Conservation (phyloP, 2,329 filamentous ascomycete genomes). For the Fusarium hainanense region DNA sequence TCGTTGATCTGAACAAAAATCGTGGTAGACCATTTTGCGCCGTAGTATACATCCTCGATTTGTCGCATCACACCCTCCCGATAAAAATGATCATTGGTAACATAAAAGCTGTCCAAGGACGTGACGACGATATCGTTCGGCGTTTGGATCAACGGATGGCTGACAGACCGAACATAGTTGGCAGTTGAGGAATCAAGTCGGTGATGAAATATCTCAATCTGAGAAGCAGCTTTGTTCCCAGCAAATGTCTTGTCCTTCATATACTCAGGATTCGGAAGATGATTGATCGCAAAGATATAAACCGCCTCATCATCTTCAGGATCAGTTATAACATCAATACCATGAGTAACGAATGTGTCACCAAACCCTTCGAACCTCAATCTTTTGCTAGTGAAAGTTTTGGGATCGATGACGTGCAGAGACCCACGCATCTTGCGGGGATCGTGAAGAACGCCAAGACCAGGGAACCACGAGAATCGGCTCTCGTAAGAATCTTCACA, state of each 20-base stretch:
- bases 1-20: slow-evolving; percentile 54
- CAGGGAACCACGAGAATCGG: slow-evolving; percentile 65
- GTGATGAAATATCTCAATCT: slow-evolving; percentile 69
- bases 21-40: slow-evolving; percentile 61
- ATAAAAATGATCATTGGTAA: slow-evolving; percentile 70
- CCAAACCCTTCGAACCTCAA: slow-evolving; percentile 63
- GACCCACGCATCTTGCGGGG: slow-evolving; percentile 55
- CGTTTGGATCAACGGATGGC: slow-evolving; percentile 63
- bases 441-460: slow-evolving; percentile 55
- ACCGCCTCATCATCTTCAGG: slow-evolving; percentile 55
- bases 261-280: slow-evolving; percentile 62
- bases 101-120: slow-evolving; percentile 61
- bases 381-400: slow-evolving; percentile 25
- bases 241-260: slow-evolving; percentile 38
- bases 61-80: slow-evolving; percentile 58
- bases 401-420: slow-evolving; percentile 65
- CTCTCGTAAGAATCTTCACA: slow-evolving; percentile 60
- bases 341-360: slow-evolving; percentile 67
- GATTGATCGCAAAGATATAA: slow-evolving; percentile 71
- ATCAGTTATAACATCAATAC: slow-evolving; percentile 69
- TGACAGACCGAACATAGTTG: slow-evolving; percentile 63
- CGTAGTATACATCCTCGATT: slow-evolving; percentile 58
- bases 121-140: slow-evolving; percentile 68
- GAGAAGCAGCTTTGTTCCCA: slow-evolving; percentile 57
- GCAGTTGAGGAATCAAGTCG: slow-evolving; percentile 55